phyloP scores from a whole-genome alignment of 345 rosid genomes.

The Trapa bicornis region DNA sequence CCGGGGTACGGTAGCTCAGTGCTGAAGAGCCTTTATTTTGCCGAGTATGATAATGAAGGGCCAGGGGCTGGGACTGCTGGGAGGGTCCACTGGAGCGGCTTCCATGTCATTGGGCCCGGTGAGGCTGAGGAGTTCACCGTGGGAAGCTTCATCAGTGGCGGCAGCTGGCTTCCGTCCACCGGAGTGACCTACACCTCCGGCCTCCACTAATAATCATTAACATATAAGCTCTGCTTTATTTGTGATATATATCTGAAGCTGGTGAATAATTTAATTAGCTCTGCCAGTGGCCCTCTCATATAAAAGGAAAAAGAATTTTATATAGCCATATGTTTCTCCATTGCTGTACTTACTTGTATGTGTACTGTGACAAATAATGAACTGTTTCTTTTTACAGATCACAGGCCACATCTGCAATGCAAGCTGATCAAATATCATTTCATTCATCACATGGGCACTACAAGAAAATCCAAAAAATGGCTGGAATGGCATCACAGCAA shows the following conservation, averaged over 20 bases:
- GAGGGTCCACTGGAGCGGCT: conserved; percentile 40
- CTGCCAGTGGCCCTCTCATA: too few relatives aligned
- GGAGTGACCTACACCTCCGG: conserved; percentile 44
- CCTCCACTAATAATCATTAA: conserved; percentile 14
- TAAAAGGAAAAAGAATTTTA: too few relatives aligned
- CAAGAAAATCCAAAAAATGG: not conserved
- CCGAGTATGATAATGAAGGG: conserved; percentile 36
- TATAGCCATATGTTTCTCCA: too few relatives aligned
- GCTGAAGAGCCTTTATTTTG: conserved; percentile 31
- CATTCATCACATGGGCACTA: not conserved
- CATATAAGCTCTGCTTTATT: too few relatives aligned
- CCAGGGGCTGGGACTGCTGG: conserved; percentile 29
- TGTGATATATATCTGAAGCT: not conserved
- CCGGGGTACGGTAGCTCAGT: conserved; percentile 23
- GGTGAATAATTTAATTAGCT: not conserved
- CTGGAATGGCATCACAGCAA: not conserved
- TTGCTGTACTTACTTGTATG: too few relatives aligned
- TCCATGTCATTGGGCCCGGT: conserved; percentile 29
- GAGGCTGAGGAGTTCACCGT: conserved; percentile 42
- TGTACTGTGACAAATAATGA: too few relatives aligned
- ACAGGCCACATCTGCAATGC: too few relatives aligned
- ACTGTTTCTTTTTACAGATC: too few relatives aligned
- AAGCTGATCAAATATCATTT: too few relatives aligned
- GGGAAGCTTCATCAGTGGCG: conserved; percentile 29
- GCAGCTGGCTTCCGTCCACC: conserved; percentile 49